A percentile compares a stretch with the other conserved stretches of the same genome.
These are phyloP conservation scores for Nidula microcarpa DNA, from an alignment of 768 basidiomycete species.

Conservation along the genomic window DNA sequence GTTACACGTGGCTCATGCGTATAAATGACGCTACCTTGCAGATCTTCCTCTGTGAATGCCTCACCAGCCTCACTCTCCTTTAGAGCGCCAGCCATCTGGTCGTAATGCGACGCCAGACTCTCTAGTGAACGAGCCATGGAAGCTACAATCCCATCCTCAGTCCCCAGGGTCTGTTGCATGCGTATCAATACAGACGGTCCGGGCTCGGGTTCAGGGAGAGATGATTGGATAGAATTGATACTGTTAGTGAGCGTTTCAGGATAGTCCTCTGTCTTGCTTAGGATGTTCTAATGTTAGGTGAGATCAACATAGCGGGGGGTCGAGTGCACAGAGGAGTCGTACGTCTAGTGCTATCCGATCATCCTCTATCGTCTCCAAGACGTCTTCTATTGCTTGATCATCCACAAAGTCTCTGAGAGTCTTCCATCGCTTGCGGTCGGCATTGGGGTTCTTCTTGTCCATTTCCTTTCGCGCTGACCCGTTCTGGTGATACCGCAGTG, in stretches of 20 bases:
- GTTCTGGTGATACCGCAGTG: constrained; percentile 14
- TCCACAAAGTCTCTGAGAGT: constrained; percentile 84
- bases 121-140: constrained; percentile 76
- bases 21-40: constrained; percentile 44
- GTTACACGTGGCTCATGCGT: neutral
- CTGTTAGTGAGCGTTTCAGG: constrained; percentile 58
- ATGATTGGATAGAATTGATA: constrained; percentile 51
- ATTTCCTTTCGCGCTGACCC: neutral
- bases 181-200: constrained; percentile 18
- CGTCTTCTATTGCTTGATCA: constrained; percentile 76
- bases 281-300: constrained; percentile 43
- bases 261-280: constrained; percentile 63
- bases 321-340: constrained; percentile 15
- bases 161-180: constrained; percentile 45
- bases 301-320: neutral
- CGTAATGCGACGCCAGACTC: constrained; percentile 70
- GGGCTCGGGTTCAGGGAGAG: constrained; percentile 33
- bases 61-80: constrained; percentile 70
- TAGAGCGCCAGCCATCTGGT: constrained; percentile 69
- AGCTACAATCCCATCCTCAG: constrained; percentile 54
- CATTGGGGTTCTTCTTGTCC: constrained; percentile 15
- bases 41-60: constrained; percentile 62
- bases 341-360: constrained; percentile 71
- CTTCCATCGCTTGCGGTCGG: constrained; percentile 68
- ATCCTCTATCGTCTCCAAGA: constrained; percentile 67